These are phyloP conservation scores for Staphylotrichum longicolle DNA, from an alignment of 495 filamentous ascomycete species.

Conservation along the genomic window DNA sequence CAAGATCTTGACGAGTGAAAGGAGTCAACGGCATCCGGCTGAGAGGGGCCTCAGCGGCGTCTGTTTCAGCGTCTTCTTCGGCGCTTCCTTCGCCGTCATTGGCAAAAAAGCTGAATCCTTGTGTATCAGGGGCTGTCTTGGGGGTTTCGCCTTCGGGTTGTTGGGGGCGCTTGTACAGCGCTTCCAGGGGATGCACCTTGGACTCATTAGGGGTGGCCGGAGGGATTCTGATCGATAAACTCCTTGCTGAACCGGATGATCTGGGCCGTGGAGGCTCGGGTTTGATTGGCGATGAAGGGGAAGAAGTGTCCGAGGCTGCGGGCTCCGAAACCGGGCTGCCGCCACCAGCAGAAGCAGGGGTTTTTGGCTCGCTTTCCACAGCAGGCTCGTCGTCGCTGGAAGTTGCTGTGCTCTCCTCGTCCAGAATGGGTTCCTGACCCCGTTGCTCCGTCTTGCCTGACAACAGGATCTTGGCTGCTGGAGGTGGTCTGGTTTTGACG, in stretches of 20 bases:
- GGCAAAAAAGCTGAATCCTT: slow-evolving; percentile 53
- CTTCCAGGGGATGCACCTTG: slow-evolving; percentile 81
- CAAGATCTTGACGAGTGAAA: slow-evolving; percentile 73
- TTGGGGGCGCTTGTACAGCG: slow-evolving; percentile 75
- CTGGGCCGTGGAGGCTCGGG: slow-evolving; percentile 34
- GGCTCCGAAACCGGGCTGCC: neutral
- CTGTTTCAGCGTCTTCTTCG: slow-evolving; percentile 48
- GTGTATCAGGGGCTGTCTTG: slow-evolving; percentile 26
- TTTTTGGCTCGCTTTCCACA: slow-evolving; percentile 27
- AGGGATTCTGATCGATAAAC: slow-evolving; percentile 53
- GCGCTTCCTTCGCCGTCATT: slow-evolving; percentile 42
- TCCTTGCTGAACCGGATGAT: slow-evolving; percentile 44
- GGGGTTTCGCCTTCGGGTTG: slow-evolving; percentile 32
- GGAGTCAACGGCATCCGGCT: slow-evolving; percentile 68
- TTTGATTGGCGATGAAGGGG: slow-evolving; percentile 25
- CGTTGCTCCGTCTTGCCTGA: slow-evolving; percentile 4
- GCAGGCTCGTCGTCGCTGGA: slow-evolving; percentile 19
- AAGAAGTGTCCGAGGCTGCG: neutral
- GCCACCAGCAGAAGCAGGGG: slow-evolving; percentile 30
- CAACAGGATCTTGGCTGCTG: slow-evolving; percentile 13
- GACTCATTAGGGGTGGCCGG: slow-evolving; percentile 37
- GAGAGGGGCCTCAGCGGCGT: slow-evolving; percentile 20
- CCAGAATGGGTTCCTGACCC: neutral
- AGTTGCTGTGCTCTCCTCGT: slow-evolving; percentile 4
- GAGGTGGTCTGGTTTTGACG: slow-evolving; percentile 33